Conservation (phyloP, 2,329 filamentous ascomycete species). For the Aspergillus viridinutans region DNA sequence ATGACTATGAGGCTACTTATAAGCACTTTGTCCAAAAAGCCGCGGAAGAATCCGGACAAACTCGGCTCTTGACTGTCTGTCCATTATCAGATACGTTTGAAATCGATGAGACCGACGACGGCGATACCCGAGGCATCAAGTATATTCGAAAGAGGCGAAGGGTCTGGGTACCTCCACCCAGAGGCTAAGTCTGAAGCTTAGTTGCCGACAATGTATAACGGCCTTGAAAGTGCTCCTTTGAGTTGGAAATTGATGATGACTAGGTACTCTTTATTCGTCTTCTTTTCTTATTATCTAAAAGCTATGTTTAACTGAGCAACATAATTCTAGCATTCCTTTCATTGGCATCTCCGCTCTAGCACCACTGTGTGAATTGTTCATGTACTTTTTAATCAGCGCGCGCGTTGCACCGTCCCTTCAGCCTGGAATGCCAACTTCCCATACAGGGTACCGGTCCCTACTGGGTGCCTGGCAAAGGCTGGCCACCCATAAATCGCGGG, state of each 20-base stretch:
- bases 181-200: neutral
- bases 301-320: neutral
- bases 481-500: slow-evolving; percentile 1
- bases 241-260: neutral
- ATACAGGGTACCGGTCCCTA: neutral
- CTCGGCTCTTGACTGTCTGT: too few relatives aligned
- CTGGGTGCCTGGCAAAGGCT: slow-evolving; percentile 3
- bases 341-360: neutral
- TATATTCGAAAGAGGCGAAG: too few relatives aligned
- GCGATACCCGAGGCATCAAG: too few relatives aligned
- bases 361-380: too few relatives aligned
- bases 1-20: too few relatives aligned
- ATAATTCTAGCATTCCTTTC: neutral
- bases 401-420: neutral
- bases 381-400: too few relatives aligned
- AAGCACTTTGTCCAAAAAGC: too few relatives aligned
- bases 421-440: neutral
- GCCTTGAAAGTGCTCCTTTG: neutral
- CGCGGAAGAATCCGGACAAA: too few relatives aligned
- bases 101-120: too few relatives aligned
- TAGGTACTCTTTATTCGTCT: neutral
- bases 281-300: neutral
- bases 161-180: too few relatives aligned
- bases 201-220: neutral
- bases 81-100: too few relatives aligned